These are phyloP conservation scores for Colletotrichum spinosum DNA, from an alignment of 2,329 filamentous ascomycete species.

Conservation along the genomic window DNA sequence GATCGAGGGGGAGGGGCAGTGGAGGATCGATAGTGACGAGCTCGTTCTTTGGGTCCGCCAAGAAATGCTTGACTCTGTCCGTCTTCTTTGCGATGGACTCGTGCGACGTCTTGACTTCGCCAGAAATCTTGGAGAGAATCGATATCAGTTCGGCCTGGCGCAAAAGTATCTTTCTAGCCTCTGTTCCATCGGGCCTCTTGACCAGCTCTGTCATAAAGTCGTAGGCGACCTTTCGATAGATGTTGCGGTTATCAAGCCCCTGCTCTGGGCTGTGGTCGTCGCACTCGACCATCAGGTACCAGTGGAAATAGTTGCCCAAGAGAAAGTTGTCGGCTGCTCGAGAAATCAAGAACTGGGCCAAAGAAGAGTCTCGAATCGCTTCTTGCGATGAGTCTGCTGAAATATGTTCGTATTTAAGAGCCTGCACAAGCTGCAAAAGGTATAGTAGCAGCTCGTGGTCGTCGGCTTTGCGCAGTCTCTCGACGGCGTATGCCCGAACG, in stretches of 20 bases:
- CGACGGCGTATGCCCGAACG: constrained; percentile 93
- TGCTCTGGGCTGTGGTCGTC: constrained; percentile 85
- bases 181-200: constrained; percentile 75
- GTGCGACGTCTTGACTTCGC: constrained; percentile 84
- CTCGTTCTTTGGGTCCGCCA: constrained; percentile 92
- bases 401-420: constrained; percentile 91
- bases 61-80: constrained; percentile 84
- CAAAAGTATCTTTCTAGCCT: constrained; percentile 79
- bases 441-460: constrained; percentile 93
- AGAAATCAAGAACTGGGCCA: constrained; percentile 89
- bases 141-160: constrained; percentile 92
- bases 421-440: constrained; percentile 92
- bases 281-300: constrained; percentile 99
- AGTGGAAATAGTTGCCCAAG: constrained; percentile 94
- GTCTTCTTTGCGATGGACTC: constrained; percentile 84
- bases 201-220: constrained; percentile 94
- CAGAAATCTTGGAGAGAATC: constrained; percentile 87
- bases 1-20: constrained; percentile 88
- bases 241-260: constrained; percentile 78
- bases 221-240: constrained; percentile 94
- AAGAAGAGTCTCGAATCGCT: constrained; percentile 78
- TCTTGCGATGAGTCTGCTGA: constrained; percentile 68
- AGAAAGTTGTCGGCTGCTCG: constrained; percentile 89
- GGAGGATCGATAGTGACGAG: constrained; percentile 85
- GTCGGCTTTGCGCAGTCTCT: constrained; percentile 89